Base-by-base conservation (phyloP, 805 yeast genomes). In the Candida nemodendra region DNA sequence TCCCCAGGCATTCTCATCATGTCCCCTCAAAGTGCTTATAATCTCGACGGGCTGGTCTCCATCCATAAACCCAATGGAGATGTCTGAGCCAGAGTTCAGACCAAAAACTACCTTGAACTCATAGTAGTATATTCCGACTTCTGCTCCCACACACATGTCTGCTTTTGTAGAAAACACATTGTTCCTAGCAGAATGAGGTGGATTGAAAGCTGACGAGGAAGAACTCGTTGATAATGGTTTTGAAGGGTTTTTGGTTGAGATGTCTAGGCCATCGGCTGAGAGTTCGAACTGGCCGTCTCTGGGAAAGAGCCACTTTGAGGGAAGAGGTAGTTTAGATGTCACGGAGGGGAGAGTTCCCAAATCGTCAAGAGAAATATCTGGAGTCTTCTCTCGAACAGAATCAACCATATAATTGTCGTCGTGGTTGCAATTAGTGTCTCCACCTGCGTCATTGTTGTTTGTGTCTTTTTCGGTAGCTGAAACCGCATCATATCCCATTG, bases 121-220 rank as follows among this genome's bases (percentile, higher is more conserved):
- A 47, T 50, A 77, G 49, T 77, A 77, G 51, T 69, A 77, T 3
- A 76, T 52, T 2, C 79, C 77, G 39, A 70, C 54, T 15, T 57
- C 54, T 3, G 57, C 44, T 1, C 72, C 66, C 6, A 76, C 64
- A 4, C 61, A 45, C 24, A 56, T 44, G 40, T 69, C 54, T 1
- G 71, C 48, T 37, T 60, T 62, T 8, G 68, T 54, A 5, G 56
- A 44, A 24, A 43, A 54, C 11, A 42, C 41, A 27, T 28, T 42
- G 8, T 36, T 39, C 19, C 50, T 43, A 3, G 45, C 30, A 9
- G 44, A 23, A 18, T 34, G 41, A 2, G 47, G 35, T 4, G 49
- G 30, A 19, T 21, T 38, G 25, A 32, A 29, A 18, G 39, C 30
- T 18, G 29, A 24, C 8, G 47, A 35, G 9, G 42, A n/a, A 9